Evolutionary conservation across 345 rosid species (phyloP).

Genomic region (Trapa bicornis): DNA sequence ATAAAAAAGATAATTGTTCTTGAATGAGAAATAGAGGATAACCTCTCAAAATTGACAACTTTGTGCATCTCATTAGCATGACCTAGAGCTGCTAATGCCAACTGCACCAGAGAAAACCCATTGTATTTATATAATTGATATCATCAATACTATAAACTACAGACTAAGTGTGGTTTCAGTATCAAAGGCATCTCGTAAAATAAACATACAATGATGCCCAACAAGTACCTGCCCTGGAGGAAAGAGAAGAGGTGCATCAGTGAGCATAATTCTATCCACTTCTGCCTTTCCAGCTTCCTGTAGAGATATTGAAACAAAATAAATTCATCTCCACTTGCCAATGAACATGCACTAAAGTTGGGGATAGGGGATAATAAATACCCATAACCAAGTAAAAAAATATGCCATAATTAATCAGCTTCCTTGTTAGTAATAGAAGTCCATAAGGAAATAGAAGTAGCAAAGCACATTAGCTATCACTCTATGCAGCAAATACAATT

Average conservation of each 20-base stretch:
- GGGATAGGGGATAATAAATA: too few species aligned
- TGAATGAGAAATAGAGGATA: slow-evolving; percentile 4
- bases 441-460: not conserved
- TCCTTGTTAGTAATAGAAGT: not conserved
- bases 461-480: not conserved
- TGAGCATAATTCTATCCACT: slow-evolving; percentile 77
- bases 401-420: not conserved
- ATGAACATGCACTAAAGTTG: not conserved
- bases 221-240: slow-evolving; percentile 82
- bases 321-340: not conserved
- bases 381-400: too few species aligned
- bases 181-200: not conserved
- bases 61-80: slow-evolving; percentile 44
- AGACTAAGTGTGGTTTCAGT: not conserved
- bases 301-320: slow-evolving; percentile 10
- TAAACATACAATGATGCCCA: not conserved
- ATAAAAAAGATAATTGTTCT: not conserved
- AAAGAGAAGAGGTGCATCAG: slow-evolving; percentile 84
- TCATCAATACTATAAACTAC: too few species aligned
- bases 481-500: not conserved
- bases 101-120: slow-evolving; percentile 30
- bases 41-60: slow-evolving; percentile 57
- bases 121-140: not conserved
- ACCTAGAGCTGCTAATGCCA: slow-evolving; percentile 79
- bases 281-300: slow-evolving; percentile 60